Evolutionary conservation across 208 protist species (phyloP), one percentile per base, ranked within the genome.

Genomic region (Herpetomonas tarakana): DNA sequence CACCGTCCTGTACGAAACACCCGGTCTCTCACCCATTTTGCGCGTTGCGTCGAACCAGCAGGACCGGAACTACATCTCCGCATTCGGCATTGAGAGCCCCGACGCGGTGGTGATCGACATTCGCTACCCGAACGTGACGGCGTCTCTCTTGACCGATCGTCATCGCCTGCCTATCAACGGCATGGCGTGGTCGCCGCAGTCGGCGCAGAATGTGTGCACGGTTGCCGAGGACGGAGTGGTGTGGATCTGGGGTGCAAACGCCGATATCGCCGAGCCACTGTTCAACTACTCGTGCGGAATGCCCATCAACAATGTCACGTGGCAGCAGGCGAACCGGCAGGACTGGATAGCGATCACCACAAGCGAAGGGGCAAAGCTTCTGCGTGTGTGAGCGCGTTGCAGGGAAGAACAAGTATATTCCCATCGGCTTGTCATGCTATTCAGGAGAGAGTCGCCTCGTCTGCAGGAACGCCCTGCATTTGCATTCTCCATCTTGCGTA

Each of bases 1-100:
- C 22, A 99, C 97, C 0, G 99, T 99, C 71, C 83, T 99, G 19
- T 99, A 99, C 64, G 98, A 99, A 69, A 96, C 84, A 9, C 64
- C 62, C 1, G 78, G 94, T 0, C 74, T 96, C 2, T 82, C 76
- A 22, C 96, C 98, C 14, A 81, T 99, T 16, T 78, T 99, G 9
- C 84, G 98, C 4, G 71, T 99, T 4, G 88, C 84, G 28, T 99
- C 97, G 97, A 99, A 99, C 70, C 97, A 98, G 58, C 88, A 97
- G 51, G 97, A 99, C 64, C 71, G 81, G 18, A 98, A 98, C 69
- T 99, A 98, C 74, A 72, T 99, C 3, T 94, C 97, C 28, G 98
- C 97, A 0, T 88, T 99, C 52, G 78, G 91, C 52, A 93, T 99
- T 62, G 98, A 99, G 58, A 87, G 68, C 24, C 55, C 72, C 26